Evolutionary conservation across 768 basidiomycete species (phyloP), one percentile per base, ranked within the genome.

Genomic region (Dacryopinax spathularia): DNA sequence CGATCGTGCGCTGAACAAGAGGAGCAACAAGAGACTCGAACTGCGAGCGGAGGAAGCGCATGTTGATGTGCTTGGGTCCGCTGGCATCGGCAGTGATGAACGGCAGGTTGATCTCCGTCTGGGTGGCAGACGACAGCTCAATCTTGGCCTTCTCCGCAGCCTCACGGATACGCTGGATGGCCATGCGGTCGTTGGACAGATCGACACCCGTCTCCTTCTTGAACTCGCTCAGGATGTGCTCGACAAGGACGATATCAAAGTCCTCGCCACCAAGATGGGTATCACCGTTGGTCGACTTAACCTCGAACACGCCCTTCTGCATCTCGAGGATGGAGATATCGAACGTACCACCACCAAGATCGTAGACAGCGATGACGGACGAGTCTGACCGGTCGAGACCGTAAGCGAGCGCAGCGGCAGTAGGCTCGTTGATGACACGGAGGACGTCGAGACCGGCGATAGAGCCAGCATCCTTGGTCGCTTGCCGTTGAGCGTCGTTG

Each of bases 61-160:
- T 70, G 83, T 98, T 98, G 80, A 99, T 92, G 76, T 99, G 96
- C 78, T 94, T 94, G 62, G 96, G 91, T 10, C 95, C 96, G 5
- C 86, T 82, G 6, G 90, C 91, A 71, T 93, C 93, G 25, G 93
- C 92, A 56, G 95, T 94, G 78, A 99, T 95, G 82, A 97, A 99
- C 1, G 96, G 96, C 68, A 98, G 75, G 76, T 96, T 97, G 77
- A 98, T 84, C 74, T 99, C 96, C 33, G 96, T 99, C 74, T 97
- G 91, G 0, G 88, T 80, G 1, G 94, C 90, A 12, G 91, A 93
- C 12, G 93, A 97, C 27, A 99, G 79, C 73, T 98, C 95, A 60
- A 96, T 94, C 84, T 99, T 99, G 68, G 96, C 96, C 80, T 97
- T 97, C 81, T 99, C 96, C 13, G 95, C 92, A 20, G 96, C 96